phyloP scores from a whole-genome alignment of 805 yeast genomes.

The Wickerhamomyces hampshirensis region DNA sequence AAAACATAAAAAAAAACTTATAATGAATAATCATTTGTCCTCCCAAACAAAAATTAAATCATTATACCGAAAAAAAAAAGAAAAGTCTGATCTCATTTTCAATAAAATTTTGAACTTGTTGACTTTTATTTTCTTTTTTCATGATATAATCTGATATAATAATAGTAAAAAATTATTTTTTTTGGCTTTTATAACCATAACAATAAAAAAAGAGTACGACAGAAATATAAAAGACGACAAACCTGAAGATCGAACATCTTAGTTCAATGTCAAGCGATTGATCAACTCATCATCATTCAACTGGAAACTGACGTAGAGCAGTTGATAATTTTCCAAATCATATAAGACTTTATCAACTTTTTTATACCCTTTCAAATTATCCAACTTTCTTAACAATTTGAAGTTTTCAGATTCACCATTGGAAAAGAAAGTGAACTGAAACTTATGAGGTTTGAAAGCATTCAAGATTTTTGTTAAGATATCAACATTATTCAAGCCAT shows the following conservation, averaged over 20 bases:
- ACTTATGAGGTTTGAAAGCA: conserved; percentile 71
- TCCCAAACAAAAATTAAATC: conserved; percentile 22
- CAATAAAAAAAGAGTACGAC: too few species aligned
- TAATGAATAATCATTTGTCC: conserved; percentile 22
- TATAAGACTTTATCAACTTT: conserved; percentile 65
- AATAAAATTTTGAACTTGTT: too few species aligned
- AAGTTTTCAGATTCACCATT: conserved; percentile 31
- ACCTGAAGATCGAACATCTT: too few species aligned
- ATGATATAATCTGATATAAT: background rate
- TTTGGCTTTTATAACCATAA: too few species aligned
- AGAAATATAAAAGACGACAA: too few species aligned
- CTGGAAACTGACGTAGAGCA: conserved; percentile 67
- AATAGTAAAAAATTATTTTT: too few species aligned
- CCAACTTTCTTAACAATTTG: conserved; percentile 27
- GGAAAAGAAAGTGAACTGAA: conserved; percentile 53
- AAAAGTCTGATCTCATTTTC: conserved; percentile 10
- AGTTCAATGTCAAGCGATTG: conserved; percentile 8
- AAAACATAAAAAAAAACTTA: conserved; percentile 22
- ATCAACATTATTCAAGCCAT: conserved; percentile 40
- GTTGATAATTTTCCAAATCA: conserved; percentile 69
- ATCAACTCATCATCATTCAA: conserved; percentile 25
- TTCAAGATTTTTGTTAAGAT: conserved; percentile 55
- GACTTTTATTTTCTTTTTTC: background rate
- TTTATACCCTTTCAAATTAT: conserved; percentile 42
- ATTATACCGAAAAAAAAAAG: conserved; percentile 22